Evolutionary conservation across 441 rosid species (phyloP), one percentile per base, ranked within the genome.

Genomic region (Geranium incanum): DNA sequence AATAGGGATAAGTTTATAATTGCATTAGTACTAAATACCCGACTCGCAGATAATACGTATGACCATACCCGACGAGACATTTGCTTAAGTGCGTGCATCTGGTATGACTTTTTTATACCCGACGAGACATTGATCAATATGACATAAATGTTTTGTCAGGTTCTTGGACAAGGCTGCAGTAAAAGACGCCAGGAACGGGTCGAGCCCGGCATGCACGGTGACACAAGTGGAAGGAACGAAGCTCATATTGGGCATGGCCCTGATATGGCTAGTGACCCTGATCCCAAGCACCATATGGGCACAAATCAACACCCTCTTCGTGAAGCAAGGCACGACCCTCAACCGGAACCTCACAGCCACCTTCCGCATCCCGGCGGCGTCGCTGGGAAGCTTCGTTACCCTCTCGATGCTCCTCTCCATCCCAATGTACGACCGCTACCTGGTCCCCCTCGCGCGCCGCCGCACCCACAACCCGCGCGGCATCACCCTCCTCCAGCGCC

Each of bases 191-290:
- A 76, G 71, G 0, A 81, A 80, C 57, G 81, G 86, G 6, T 74
- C 88, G 5, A 55, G n/a, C 19, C 60, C 60, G 6, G 19, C 60
- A 15, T 86, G 95, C 77, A 52, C 93, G 3, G 88, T 87, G 15
- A 91, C 96, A 7, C 92, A 88, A 84, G 95, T 94, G 0, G 96
- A 94, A 76, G 98, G 92, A 80, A 87, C 96, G 3, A 91, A 94
- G 62, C 95, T 89, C 63, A 91, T 94, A 90, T 37, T 93, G 63
- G 74, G 87, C 76, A 91, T 91, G 98, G 75, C 88, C 55, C 95
- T 93, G 0, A 80, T 91, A 69, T 59, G 84, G 74, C 6, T 86
- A n/a, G 77, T 89, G 6, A 89, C 96, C 0, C 84, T 91, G 12
- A 79, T 94, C 38, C 98, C 96, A 0, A 86, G 90, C 84, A 81